phyloP scores from a whole-genome alignment of 2,329 filamentous ascomycete genomes.

The Spiromastix sp. region DNA sequence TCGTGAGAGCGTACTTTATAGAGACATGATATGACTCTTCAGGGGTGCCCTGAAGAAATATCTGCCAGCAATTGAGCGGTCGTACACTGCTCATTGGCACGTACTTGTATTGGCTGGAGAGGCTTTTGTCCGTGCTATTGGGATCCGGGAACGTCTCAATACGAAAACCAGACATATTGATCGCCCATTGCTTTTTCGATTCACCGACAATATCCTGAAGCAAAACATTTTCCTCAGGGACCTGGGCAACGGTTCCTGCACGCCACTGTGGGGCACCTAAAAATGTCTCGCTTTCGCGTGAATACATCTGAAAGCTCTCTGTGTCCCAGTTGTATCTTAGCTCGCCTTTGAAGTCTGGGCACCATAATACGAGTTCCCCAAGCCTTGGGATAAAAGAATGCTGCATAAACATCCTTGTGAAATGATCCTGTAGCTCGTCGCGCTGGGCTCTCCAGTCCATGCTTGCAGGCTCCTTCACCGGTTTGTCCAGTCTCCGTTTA shows the following conservation, averaged over 20 bases:
- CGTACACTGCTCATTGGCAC: constrained; percentile 44
- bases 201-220: constrained; percentile 38
- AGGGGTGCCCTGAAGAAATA: constrained; percentile 34
- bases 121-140: constrained; percentile 39
- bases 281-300: constrained; percentile 22
- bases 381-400: constrained; percentile 43
- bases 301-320: constrained; percentile 24
- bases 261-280: constrained; percentile 41
- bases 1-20: constrained; percentile 42
- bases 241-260: constrained; percentile 46
- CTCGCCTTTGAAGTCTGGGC: constrained; percentile 23
- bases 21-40: constrained; percentile 41
- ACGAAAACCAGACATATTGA: constrained; percentile 45
- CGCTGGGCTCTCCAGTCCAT: constrained; percentile 48
- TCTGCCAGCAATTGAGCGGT: constrained; percentile 45
- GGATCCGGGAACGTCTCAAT: constrained; percentile 47
- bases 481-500: constrained; percentile 30
- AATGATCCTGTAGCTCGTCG: constrained; percentile 28
- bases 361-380: constrained; percentile 50
- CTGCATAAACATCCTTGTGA: constrained; percentile 34
- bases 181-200: constrained; percentile 27
- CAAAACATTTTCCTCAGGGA: constrained; percentile 33
- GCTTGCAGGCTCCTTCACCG: constrained; percentile 40
- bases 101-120: constrained; percentile 46
- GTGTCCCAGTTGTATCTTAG: constrained; percentile 25